Conservation (phyloP, 371 early-diverging fungal species). For the Rhizopus sp. region DNA sequence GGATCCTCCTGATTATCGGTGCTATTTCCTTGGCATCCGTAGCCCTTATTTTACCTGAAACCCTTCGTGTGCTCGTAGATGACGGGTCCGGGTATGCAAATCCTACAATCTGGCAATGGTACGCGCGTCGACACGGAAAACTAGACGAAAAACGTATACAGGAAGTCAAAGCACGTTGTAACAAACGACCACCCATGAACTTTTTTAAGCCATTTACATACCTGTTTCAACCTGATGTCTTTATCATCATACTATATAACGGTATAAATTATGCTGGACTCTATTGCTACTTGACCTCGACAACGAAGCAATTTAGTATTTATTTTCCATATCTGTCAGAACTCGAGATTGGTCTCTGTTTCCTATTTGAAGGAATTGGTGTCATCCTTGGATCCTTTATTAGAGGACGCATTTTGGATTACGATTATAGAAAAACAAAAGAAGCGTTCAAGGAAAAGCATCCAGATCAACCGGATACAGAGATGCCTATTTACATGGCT, state of each 20-base stretch:
- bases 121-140: constrained; percentile 2
- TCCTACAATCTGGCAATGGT: constrained; percentile 38
- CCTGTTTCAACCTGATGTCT: constrained; percentile 19
- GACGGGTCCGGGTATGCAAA: constrained; percentile 46
- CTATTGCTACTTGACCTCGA: constrained; percentile 25
- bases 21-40: constrained; percentile 33
- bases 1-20: constrained; percentile 29
- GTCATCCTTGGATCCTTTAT: constrained; percentile 28
- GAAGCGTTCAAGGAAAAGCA: neutral
- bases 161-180: constrained; percentile 2
- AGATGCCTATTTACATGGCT: constrained; percentile 31
- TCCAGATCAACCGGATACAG: constrained; percentile 15
- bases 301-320: constrained; percentile 26
- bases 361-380: constrained; percentile 30
- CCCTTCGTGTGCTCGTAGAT: constrained; percentile 51
- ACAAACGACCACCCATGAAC: constrained; percentile 6
- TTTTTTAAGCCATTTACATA: constrained; percentile 23
- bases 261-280: constrained; percentile 6
- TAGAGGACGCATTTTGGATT: constrained; percentile 31
- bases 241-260: constrained; percentile 4
- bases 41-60: constrained; percentile 36
- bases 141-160: constrained; percentile 6
- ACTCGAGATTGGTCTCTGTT: constrained; percentile 38
- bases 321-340: constrained; percentile 26
- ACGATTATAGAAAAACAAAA: constrained; percentile 25